Percentiles rank a stretch among this genome's conserved stretches.
Evolutionary conservation across 1,284 basidiomycete species (phyloP).

Genomic region (Malassezia restricta): DNA sequence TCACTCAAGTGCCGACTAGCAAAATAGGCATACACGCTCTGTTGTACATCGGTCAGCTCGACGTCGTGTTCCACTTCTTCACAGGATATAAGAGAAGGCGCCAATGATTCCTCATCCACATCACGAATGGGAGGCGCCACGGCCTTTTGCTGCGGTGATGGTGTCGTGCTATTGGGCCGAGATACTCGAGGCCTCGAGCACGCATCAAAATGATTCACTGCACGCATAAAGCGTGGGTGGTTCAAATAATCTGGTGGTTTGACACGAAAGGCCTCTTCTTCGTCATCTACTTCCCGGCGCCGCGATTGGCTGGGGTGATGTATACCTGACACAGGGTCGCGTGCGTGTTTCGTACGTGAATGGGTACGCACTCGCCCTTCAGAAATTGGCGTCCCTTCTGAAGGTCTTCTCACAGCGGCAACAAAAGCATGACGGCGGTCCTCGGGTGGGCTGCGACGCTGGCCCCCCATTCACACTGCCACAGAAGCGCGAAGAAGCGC

Average conservation of each 20-base stretch:
- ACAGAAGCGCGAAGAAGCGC: neutral
- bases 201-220: neutral
- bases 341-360: too few species aligned
- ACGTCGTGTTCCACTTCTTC: neutral
- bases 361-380: too few species aligned
- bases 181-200: neutral
- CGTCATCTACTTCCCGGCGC: neutral
- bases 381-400: too few species aligned
- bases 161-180: neutral
- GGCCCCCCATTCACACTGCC: neutral
- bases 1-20: constrained; percentile 21
- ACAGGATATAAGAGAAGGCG: neutral
- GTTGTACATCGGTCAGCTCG: neutral
- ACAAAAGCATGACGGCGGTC: neutral
- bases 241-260: neutral
- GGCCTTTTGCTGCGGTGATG: neutral
- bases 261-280: neutral
- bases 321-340: too few species aligned
- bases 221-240: neutral
- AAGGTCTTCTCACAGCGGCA: too few species aligned
- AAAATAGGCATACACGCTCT: constrained; percentile 25
- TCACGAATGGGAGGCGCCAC: neutral
- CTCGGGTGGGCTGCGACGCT: neutral
- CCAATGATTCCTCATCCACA: neutral
- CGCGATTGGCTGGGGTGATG: too few species aligned